Evolutionary conservation across 1,284 basidiomycete species (phyloP), one percentile per base, ranked within the genome.

Genomic region (Ceratobasidium sp.): DNA sequence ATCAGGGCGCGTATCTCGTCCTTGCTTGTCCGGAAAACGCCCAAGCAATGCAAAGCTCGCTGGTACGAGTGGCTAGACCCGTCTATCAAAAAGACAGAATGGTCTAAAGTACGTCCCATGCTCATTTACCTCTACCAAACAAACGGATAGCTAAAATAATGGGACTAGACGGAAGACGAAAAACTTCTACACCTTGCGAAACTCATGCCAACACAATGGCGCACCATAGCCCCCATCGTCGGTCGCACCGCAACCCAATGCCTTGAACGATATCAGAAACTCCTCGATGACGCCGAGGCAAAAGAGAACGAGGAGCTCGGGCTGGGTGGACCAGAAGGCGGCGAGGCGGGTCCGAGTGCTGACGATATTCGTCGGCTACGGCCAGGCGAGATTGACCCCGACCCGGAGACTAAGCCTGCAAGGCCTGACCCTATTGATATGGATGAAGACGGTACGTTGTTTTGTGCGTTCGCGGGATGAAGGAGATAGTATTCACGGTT

Each of bases 41-140:
- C 98, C 13, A 99, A 99, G 86, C 98, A 99, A 87, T 99, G 98
- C 89, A 99, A 99, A 86, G 98, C 97, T 3, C 91, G 95, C 79
- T 99, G 98, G 98, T 99, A 98, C 85, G 98, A 99, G 88, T 99
- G 98, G 98, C 89, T 99, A 75, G 98, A 99, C 86, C 98, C 98
- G 7, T 97, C 97, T 69, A 99, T 99, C 87, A 99, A 99, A 86
- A 99, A 99, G 89, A 98, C 97, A 51, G 98, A 99, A 85, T 98
- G 97, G 97, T 97, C 96, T 64, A 98, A 98, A 87, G 96, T 94
- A 80, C 79, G 89, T 85, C 13, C 23, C 10, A 60, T 28, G 6
- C 46, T 40, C 51, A 56, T 60, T 13, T 42, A 23, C 46, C 64
- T 55, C 28, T 7, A 44, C 49, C n/a, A n/a, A n/a, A 12, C 28